These are phyloP conservation scores for Barnettozyma californica DNA, from an alignment of 805 yeast species.

Conservation along the genomic window DNA sequence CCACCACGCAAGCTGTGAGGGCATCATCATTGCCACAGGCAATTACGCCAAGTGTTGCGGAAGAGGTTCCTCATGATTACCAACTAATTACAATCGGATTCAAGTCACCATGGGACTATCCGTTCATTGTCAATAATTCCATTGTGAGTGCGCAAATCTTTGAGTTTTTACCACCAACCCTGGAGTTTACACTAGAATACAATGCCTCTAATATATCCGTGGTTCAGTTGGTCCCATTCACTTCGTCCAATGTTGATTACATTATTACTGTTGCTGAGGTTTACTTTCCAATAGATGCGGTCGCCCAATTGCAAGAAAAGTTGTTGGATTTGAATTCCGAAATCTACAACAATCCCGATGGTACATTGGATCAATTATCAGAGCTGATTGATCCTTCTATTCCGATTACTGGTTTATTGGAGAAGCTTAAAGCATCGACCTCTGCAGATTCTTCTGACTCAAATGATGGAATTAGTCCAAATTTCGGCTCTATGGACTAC, in stretches of 20 bases:
- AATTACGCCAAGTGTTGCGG: conserved; percentile 55
- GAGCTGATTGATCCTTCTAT: conserved; percentile 66
- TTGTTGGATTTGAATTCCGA: conserved; percentile 48
- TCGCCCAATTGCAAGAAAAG: conserved; percentile 43
- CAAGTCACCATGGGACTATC: conserved; percentile 72
- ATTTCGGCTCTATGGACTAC: conserved; percentile 29
- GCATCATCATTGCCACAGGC: conserved; percentile 66
- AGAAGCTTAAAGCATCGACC: conserved; percentile 7
- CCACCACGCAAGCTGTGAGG: conserved; percentile 26
- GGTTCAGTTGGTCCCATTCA: conserved; percentile 68
- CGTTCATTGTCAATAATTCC: conserved; percentile 69
- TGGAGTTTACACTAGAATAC: conserved; percentile 54
- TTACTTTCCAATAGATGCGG: conserved; percentile 60
- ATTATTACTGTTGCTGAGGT: conserved; percentile 86
- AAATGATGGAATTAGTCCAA: conserved; percentile 11
- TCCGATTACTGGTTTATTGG: conserved; percentile 45
- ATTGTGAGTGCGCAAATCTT: conserved; percentile 80
- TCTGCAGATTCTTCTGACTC: conserved; percentile 15
- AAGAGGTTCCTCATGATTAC: conserved; percentile 43
- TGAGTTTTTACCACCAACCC: conserved; percentile 73
- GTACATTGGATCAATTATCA: conserved; percentile 54
- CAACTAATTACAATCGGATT: conserved; percentile 71
- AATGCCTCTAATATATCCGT: conserved; percentile 46
- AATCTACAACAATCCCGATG: conserved; percentile 55
- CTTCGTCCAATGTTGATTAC: conserved; percentile 49